phyloP scores from a whole-genome alignment of 352 stramenopile species.

The Globisporangium recalcitrans region DNA sequence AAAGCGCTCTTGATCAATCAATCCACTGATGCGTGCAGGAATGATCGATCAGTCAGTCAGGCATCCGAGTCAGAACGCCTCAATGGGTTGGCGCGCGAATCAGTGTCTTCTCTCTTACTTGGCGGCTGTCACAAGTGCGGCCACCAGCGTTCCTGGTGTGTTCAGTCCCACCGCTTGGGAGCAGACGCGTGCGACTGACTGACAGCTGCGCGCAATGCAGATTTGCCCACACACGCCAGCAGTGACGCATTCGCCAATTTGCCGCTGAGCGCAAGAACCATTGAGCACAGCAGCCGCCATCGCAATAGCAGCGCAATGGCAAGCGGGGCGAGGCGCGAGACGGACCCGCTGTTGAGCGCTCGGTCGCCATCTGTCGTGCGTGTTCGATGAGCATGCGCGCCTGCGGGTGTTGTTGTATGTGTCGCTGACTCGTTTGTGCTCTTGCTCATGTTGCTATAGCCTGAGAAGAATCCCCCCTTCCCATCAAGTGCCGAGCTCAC shows the following conservation, averaged over 20 bases:
- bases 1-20: background rate
- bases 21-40: background rate
- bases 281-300: no score
- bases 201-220: background rate
- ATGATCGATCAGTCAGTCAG: background rate
- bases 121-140: background rate
- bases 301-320: background rate
- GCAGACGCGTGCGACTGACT: background rate
- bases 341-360: conserved; percentile 3
- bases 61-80: background rate
- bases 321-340: conserved; percentile 1
- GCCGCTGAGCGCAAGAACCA: background rate
- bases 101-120: background rate
- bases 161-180: background rate
- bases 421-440: background rate
- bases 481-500: background rate
- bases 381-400: no score
- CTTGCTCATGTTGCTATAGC: background rate
- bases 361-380: background rate
- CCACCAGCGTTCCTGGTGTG: background rate
- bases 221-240: background rate
- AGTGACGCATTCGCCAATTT: background rate
- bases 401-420: background rate
- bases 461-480: background rate
- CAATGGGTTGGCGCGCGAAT: background rate